These are phyloP conservation scores for Anisogramma anomala DNA, from an alignment of 2,329 filamentous ascomycete species.

Conservation along the genomic window DNA sequence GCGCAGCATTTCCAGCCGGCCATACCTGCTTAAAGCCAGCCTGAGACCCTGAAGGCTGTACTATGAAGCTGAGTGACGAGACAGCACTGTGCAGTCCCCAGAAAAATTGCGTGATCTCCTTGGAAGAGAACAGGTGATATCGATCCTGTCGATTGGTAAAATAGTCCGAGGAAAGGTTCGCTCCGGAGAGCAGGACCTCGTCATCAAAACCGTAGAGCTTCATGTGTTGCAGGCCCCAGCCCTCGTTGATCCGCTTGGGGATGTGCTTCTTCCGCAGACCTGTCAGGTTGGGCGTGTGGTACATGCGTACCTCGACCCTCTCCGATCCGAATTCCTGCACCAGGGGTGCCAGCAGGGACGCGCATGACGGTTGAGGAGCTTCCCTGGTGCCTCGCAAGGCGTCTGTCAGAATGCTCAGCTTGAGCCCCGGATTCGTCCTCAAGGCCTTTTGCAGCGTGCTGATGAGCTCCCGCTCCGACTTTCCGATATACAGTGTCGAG, in stretches of 20 bases:
- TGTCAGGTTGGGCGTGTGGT: slow-evolving; percentile 91
- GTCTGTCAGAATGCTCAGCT: slow-evolving; percentile 83
- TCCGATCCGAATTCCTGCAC: slow-evolving; percentile 71
- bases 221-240: slow-evolving; percentile 98
- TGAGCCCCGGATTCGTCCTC: slow-evolving; percentile 59
- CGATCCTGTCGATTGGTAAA: slow-evolving; percentile 93
- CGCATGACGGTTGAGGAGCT: slow-evolving; percentile 72
- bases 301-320: slow-evolving; percentile 90
- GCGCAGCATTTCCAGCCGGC: slow-evolving; percentile 62
- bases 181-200: slow-evolving; percentile 87
- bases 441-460: slow-evolving; percentile 66
- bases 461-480: slow-evolving; percentile 81
- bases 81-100: slow-evolving; percentile 64
- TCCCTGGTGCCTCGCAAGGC: slow-evolving; percentile 85
- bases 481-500: slow-evolving; percentile 95
- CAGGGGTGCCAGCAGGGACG: slow-evolving; percentile 76
- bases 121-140: slow-evolving; percentile 81
- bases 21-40: slow-evolving; percentile 55
- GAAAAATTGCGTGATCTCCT: slow-evolving; percentile 73
- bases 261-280: slow-evolving; percentile 74
- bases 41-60: slow-evolving; percentile 48
- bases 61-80: slow-evolving; percentile 68
- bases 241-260: slow-evolving; percentile 87
- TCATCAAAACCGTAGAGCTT: slow-evolving; percentile 95
- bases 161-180: slow-evolving; percentile 86